A percentile compares a stretch with the other conserved stretches of the same genome.
These are phyloP conservation scores for Fusarium falciforme DNA, from an alignment of 2,329 filamentous ascomycete genomes.

Conservation along the genomic window DNA sequence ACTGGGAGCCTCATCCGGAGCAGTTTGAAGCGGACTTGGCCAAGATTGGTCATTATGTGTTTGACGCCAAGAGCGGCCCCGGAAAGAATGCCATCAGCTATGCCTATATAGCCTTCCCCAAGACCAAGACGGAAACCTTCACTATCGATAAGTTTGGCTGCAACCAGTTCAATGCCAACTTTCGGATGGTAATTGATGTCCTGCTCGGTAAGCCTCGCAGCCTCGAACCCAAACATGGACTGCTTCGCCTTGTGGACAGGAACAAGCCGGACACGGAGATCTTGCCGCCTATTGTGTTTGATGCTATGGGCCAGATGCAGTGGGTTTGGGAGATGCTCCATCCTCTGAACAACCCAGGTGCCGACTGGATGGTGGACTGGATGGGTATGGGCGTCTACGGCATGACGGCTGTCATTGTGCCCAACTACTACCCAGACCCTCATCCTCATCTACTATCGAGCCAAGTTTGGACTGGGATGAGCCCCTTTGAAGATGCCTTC, in stretches of 20 bases:
- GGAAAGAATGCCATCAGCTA: constrained; percentile 12
- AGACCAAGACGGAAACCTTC: constrained; percentile 6
- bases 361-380: constrained; percentile 27
- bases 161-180: constrained; percentile 42
- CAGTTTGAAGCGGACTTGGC: constrained; percentile 30
- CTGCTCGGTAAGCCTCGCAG: constrained; percentile 29
- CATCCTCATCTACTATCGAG: constrained; percentile 14
- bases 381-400: not conserved
- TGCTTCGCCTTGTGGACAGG: constrained; percentile 29
- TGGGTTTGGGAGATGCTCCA: constrained; percentile 33
- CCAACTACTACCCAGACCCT: constrained; percentile 31
- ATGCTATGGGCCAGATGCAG: constrained; percentile 21
- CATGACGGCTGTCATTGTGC: constrained; percentile 24
- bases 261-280: not conserved
- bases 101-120: constrained; percentile 40
- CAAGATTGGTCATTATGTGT: constrained; percentile 26
- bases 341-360: constrained; percentile 20
- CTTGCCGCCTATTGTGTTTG: constrained; percentile 14
- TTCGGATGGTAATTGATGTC: constrained; percentile 43
- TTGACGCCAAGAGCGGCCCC: not conserved
- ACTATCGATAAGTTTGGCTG: constrained; percentile 31
- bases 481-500: not conserved
- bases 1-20: constrained; percentile 37
- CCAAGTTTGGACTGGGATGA: not conserved
- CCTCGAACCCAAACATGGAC: constrained; percentile 22